phyloP scores from a whole-genome alignment of 768 basidiomycete genomes.

The Boletus barrowsii region DNA sequence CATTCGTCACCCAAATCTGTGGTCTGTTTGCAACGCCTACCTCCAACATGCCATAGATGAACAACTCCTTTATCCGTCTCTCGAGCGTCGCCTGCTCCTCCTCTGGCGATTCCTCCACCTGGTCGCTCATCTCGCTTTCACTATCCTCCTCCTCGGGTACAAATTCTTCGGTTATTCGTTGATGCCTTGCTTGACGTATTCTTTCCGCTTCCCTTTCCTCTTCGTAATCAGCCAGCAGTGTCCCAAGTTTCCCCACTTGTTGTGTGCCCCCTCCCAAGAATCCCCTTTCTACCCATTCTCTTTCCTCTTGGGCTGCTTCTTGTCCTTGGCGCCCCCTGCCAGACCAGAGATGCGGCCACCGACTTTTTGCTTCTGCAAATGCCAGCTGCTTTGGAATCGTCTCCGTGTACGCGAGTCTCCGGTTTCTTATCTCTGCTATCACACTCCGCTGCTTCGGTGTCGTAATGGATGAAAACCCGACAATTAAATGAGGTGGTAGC shows the following conservation, averaged over 20 bases:
- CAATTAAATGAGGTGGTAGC: constrained; percentile 65
- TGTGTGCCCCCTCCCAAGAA: constrained; percentile 57
- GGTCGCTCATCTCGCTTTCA: constrained; percentile 41
- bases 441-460: constrained; percentile 64
- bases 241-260: constrained; percentile 68
- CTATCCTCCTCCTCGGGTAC: constrained; percentile 60
- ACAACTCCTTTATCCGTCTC: constrained; percentile 59
- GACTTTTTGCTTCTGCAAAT: constrained; percentile 48
- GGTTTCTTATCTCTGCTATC: constrained; percentile 66
- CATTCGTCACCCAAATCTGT: not conserved
- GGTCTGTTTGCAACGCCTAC: constrained; percentile 37
- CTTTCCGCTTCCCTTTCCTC: constrained; percentile 74
- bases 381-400: constrained; percentile 54
- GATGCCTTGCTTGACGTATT: constrained; percentile 44
- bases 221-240: constrained; percentile 67
- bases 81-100: constrained; percentile 54
- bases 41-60: constrained; percentile 75
- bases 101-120: constrained; percentile 44
- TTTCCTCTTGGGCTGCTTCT: constrained; percentile 63
- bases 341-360: constrained; percentile 70
- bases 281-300: constrained; percentile 58
- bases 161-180: constrained; percentile 41
- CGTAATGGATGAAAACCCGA: constrained; percentile 39
- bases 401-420: constrained; percentile 61
- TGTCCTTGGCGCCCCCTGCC: constrained; percentile 48